Percentiles rank a stretch among this genome's conserved stretches.
phyloP scores from a whole-genome alignment of 2,329 filamentous ascomycete genomes.

The Curvularia eragrostidis region DNA sequence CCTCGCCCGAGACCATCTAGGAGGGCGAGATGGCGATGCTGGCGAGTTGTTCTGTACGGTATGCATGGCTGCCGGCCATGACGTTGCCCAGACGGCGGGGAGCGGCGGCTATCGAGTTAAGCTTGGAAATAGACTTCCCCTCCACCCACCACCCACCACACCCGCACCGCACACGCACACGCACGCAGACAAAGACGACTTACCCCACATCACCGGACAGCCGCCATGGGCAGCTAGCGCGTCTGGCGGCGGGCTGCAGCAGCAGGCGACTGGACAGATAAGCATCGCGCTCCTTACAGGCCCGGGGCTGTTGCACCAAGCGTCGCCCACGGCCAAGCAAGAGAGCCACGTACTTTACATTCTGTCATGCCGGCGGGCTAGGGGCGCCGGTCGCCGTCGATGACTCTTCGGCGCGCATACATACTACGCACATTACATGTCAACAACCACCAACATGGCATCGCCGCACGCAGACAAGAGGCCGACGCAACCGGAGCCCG shows the following conservation, averaged over 20 bases:
- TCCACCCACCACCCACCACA: constrained; percentile 6
- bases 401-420: background rate
- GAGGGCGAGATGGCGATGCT: background rate
- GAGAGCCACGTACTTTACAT: background rate
- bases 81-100: background rate
- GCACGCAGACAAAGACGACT: background rate
- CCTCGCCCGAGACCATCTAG: background rate
- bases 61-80: background rate
- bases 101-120: constrained; percentile 1
- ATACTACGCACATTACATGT: no score
- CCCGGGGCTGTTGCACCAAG: constrained; percentile 8
- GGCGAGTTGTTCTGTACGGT: background rate
- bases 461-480: background rate
- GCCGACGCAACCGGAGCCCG: background rate
- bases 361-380: background rate
- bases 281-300: constrained; percentile 14
- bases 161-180: background rate
- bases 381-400: background rate
- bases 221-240: constrained; percentile 3
- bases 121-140: constrained; percentile 6
- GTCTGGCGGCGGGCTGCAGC: constrained; percentile 7
- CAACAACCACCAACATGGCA: no score
- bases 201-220: constrained; percentile 24
- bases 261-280: constrained; percentile 16
- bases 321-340: constrained; percentile 1